Base-by-base conservation (phyloP, 2,329 filamentous ascomycete genomes). In the Beauveria medogensis region DNA sequence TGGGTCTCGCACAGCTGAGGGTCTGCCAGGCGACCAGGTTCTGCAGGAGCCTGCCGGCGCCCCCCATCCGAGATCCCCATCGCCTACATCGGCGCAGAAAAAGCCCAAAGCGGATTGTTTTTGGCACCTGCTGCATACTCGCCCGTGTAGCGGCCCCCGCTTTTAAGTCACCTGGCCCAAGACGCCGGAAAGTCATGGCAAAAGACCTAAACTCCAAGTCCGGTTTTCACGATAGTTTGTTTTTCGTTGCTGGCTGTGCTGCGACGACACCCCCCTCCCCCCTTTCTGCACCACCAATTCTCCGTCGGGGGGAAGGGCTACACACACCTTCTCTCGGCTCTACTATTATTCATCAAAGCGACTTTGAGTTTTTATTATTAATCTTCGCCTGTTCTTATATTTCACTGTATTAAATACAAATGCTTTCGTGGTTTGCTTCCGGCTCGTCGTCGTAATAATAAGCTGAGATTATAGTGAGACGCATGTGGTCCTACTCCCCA, bases 11-110 rank as follows among this genome's bases (percentile, higher is more conserved):
- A 52, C 37, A 52, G 56, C 56, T 59, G 47, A 51, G 55, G 46
- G 44, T 24, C 46, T 22, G 20, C 10, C 46, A 28, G 22, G 14
- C 43, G 7, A 24, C 24, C 18, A 12, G 43, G 30, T 20, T 24
- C 26, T 55, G 41, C 53, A 44, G 34, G 53, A 37, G 26, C 40
- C 40, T 46, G 41, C 26, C 44, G 55, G 46, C 55, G 55, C 40
- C 47, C 48, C 48, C 8, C 47, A 44, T 59, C 57, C 57, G 57
- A 60, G 57, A 60, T 60, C 57, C 57, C 26, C 50, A 56, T 55
- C 59, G 53, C 59, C 59, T 61, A 56, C 53, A 61, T 61, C 59
- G 59, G 59, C 59, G 59, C 47, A 44, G 24, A 26, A 40, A 26
- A 22, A 24, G 37, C 58, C 58, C 43, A 60, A 60, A 54, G 28